Evolutionary conservation across 768 basidiomycete genomes (phyloP).

Genomic region (Psilocybe azurescens): DNA sequence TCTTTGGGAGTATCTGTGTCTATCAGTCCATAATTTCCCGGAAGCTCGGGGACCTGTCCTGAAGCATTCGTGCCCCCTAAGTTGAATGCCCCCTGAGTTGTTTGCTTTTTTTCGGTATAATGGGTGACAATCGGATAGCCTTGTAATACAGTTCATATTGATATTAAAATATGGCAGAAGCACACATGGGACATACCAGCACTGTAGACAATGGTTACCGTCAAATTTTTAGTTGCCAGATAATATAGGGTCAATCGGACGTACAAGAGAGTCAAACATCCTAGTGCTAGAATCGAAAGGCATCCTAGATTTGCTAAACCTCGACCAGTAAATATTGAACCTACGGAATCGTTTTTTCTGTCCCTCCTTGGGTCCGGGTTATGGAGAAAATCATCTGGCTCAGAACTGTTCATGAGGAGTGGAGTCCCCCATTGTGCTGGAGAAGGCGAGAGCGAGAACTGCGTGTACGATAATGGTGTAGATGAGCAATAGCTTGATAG

Average conservation of each 20-base stretch:
- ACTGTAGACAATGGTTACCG: conserved; percentile 35
- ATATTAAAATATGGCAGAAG: background rate
- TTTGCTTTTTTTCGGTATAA: conserved; percentile 43
- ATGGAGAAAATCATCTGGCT: conserved; percentile 68
- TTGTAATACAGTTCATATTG: conserved; percentile 13
- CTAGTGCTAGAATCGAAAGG: conserved; percentile 55
- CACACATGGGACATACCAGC: background rate
- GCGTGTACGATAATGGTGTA: conserved; percentile 42
- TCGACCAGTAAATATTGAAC: conserved; percentile 62
- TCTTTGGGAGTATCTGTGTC: conserved; percentile 76
- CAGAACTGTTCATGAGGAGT: conserved; percentile 47
- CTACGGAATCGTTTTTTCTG: conserved; percentile 55
- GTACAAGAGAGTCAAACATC: conserved; percentile 57
- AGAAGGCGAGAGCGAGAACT: conserved; percentile 48
- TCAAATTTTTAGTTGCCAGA: conserved; percentile 58
- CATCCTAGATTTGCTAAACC: conserved; percentile 73
- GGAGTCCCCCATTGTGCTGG: conserved; percentile 55
- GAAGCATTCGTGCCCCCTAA: conserved; percentile 77
- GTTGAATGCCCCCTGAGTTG: conserved; percentile 65
- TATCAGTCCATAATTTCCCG: conserved; percentile 70
- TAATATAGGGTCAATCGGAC: conserved; percentile 38
- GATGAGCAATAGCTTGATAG: background rate
- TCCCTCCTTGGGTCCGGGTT: conserved; percentile 64
- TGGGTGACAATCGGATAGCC: conserved; percentile 60
- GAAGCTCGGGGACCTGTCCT: conserved; percentile 68